Conservation (phyloP, 345 rosid species). For the Pistacia vera region DNA sequence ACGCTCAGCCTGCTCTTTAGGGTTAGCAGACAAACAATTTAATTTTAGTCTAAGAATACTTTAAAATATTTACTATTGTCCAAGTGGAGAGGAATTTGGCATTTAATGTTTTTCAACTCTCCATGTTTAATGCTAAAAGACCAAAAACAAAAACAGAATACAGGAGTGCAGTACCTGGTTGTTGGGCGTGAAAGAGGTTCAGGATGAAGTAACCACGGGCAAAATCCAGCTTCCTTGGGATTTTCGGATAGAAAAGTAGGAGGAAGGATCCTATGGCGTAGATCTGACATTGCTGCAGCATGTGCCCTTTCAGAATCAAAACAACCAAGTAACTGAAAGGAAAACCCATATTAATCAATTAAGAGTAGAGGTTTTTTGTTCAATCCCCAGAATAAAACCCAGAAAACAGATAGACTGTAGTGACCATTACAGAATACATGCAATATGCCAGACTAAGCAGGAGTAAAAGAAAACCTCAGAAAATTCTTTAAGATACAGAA, state of each 20-base stretch:
- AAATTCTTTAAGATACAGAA: not conserved
- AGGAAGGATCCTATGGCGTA: conserved; percentile 88
- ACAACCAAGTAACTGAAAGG: conserved; percentile 72
- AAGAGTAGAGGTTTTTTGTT: not conserved
- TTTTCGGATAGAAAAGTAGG: conserved; percentile 78
- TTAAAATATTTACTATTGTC: not conserved
- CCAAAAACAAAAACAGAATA: not conserved
- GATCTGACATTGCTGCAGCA: conserved; percentile 75
- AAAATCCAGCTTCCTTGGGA: conserved; percentile 95
- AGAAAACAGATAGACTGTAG: conserved; percentile 6
- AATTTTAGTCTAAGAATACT: too few relatives aligned
- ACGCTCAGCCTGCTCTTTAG: too few relatives aligned
- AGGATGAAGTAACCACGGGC: conserved; percentile 89
- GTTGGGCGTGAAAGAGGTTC: conserved; percentile 85
- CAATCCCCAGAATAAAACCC: not conserved
- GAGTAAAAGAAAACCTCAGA: not conserved
- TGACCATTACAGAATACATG: not conserved
- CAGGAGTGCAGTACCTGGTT: conserved; percentile 46
- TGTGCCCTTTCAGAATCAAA: conserved; percentile 75
- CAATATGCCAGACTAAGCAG: not conserved
- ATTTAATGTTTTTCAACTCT: not conserved
- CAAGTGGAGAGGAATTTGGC: not conserved
- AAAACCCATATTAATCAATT: conserved; percentile 26
- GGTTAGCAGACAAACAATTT: too few relatives aligned
- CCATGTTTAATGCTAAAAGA: not conserved